A percentile compares a stretch with the other conserved stretches of the same genome.
Evolutionary conservation across 768 basidiomycete species (phyloP).

Genomic region (Tulasnella calospora): DNA sequence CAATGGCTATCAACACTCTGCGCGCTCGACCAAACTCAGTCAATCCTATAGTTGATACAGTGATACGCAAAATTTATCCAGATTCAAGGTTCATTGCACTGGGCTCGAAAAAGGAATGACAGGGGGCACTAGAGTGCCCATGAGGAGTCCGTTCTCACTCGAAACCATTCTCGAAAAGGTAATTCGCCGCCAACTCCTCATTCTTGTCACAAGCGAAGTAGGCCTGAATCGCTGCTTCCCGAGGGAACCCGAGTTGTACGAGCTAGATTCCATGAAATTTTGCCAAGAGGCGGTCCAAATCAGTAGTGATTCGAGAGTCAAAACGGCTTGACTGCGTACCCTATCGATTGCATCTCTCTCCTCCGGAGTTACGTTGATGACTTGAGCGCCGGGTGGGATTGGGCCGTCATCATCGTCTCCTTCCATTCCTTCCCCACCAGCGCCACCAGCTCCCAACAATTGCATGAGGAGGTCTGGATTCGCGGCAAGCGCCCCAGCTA

Average conservation of each 20-base stretch:
- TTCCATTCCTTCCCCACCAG: constrained; percentile 35
- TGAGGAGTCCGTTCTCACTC: neutral
- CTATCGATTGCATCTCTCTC: constrained; percentile 85
- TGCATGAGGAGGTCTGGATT: constrained; percentile 69
- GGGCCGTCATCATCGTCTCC: constrained; percentile 39
- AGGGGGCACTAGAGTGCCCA: neutral
- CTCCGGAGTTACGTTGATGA: constrained; percentile 75
- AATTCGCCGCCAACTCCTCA: constrained; percentile 94
- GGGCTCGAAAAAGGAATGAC: neutral
- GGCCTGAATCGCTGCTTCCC: constrained; percentile 77
- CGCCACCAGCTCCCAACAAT: constrained; percentile 48
- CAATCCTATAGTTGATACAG: neutral
- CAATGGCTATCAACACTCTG: neutral
- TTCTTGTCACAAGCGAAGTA: constrained; percentile 95
- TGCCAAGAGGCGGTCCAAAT: neutral
- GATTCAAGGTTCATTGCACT: neutral
- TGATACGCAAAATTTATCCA: neutral
- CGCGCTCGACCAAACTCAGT: neutral
- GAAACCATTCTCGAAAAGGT: constrained; percentile 70
- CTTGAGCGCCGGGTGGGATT: constrained; percentile 49
- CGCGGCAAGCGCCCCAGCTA: constrained; percentile 60
- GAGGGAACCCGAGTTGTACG: constrained; percentile 79
- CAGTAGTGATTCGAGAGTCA: neutral
- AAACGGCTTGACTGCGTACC: constrained; percentile 45
- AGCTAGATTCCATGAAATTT: constrained; percentile 46